Percentiles rank a stretch among this genome's conserved stretches.
Conservation (phyloP, 2,329 filamentous ascomycete genomes). For the Colletotrichum brevisporum region DNA sequence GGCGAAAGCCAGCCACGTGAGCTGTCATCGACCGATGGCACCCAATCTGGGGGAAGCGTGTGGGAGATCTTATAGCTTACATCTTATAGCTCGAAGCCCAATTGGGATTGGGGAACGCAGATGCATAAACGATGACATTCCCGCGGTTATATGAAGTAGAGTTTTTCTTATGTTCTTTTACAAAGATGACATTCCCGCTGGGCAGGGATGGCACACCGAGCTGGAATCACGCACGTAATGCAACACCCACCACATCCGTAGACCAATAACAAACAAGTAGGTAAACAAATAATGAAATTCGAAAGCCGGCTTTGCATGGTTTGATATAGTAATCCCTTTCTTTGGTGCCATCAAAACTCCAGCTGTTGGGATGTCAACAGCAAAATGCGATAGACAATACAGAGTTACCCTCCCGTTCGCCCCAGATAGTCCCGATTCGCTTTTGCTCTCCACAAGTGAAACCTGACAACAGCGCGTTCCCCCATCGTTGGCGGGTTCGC, state of each 20-base stretch:
- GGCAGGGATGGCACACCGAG: conserved; percentile 9
- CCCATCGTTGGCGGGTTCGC: background rate
- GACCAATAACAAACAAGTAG: conserved; percentile 5
- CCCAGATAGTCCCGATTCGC: conserved; percentile 2
- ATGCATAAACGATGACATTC: conserved; percentile 7
- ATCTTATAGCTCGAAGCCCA: no score
- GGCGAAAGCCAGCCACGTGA: conserved; percentile 12
- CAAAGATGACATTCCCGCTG: background rate
- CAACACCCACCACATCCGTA: background rate
- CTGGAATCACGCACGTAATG: background rate
- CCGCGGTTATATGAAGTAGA: no score
- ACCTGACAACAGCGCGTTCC: background rate
- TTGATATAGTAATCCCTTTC: conserved; percentile 10
- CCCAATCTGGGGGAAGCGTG: background rate
- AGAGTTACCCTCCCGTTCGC: conserved; percentile 16
- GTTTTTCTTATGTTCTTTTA: no score
- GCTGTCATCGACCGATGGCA: background rate
- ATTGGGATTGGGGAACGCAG: background rate
- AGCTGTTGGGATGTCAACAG: conserved; percentile 23
- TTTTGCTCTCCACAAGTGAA: background rate
- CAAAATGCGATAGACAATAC: conserved; percentile 29
- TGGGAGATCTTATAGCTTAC: conserved; percentile 4
- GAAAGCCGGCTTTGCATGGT: no score
- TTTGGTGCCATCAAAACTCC: conserved; percentile 38
- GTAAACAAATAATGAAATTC: conserved; percentile 3